Percentiles rank a stretch among this genome's conserved stretches.
Evolutionary conservation across 2,329 filamentous ascomycete species (phyloP).

Genomic region (Cordyceps cateniannulata): DNA sequence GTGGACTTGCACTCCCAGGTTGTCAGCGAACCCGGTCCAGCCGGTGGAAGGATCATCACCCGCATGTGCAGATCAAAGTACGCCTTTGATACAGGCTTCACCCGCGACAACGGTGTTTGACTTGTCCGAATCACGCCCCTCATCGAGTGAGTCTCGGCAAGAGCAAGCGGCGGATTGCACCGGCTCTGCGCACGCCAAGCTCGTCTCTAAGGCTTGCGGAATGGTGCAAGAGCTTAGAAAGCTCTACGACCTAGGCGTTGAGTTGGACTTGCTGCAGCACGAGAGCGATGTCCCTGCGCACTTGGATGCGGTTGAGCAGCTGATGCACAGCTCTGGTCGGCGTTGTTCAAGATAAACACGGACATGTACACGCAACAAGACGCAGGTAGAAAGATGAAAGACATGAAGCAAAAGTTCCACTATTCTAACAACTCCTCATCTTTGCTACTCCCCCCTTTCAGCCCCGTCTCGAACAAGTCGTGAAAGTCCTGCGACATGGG

Average conservation of each 20-base stretch:
- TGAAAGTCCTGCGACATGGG: slow-evolving; percentile 11
- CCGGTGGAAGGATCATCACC: background rate
- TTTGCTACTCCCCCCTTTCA: background rate
- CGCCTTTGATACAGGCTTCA: background rate
- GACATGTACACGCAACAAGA: too few species aligned
- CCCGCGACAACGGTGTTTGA: background rate
- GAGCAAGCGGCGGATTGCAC: too few species aligned
- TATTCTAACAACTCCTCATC: background rate
- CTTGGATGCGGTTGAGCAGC: background rate
- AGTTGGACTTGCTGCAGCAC: background rate
- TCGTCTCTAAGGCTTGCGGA: background rate
- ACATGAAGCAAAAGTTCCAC: background rate
- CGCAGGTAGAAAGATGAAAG: background rate
- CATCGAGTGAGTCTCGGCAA: background rate
- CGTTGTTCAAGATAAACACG: background rate
- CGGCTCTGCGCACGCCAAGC: background rate
- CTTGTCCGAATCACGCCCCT: background rate
- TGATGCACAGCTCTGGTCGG: background rate
- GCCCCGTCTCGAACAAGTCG: slow-evolving; percentile 6
- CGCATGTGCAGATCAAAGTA: background rate
- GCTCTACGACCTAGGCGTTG: background rate
- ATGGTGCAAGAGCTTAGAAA: background rate
- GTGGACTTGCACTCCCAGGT: background rate
- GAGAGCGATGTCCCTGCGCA: background rate
- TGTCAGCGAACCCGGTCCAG: too few species aligned